Conservation (phyloP, 164 flowering plant species). For the Magnolia changhungtana region DNA sequence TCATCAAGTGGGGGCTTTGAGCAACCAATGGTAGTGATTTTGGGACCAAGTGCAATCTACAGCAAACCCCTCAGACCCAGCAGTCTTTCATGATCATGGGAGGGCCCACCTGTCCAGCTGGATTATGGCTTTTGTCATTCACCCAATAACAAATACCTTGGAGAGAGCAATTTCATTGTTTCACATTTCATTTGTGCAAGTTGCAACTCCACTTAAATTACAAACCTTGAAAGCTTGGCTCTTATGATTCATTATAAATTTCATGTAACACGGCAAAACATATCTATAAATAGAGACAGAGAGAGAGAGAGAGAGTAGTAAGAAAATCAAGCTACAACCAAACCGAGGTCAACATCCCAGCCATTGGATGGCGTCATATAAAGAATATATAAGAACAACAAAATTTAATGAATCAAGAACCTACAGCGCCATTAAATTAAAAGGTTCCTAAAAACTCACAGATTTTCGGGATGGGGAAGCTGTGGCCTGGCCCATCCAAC, state of each 20-base stretch:
- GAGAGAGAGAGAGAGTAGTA: neutral
- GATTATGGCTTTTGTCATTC: too few relatives aligned
- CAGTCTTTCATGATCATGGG: too few relatives aligned
- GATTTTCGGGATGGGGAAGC: neutral
- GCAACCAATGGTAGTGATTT: too few relatives aligned
- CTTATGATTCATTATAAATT: neutral
- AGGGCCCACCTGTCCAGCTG: too few relatives aligned
- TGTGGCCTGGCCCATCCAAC: neutral
- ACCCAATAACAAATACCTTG: too few relatives aligned
- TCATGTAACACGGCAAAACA: neutral
- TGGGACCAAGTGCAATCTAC: too few relatives aligned
- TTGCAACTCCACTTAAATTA: neutral
- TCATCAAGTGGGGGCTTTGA: too few relatives aligned
- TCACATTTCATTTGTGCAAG: too few relatives aligned
- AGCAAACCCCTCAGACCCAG: too few relatives aligned
- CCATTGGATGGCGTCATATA: neutral
- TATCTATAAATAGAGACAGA: neutral
- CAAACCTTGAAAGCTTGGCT: constrained; percentile 1
- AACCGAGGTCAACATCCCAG: neutral
- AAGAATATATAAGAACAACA: neutral
- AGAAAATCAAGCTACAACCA: neutral
- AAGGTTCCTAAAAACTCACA: neutral
- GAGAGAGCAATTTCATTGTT: too few relatives aligned
- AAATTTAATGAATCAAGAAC: neutral
- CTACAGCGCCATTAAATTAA: neutral